Percentiles rank a stretch among this genome's conserved stretches.
phyloP scores from a whole-genome alignment of 2,329 filamentous ascomycete species.

The Claviceps monticola region DNA sequence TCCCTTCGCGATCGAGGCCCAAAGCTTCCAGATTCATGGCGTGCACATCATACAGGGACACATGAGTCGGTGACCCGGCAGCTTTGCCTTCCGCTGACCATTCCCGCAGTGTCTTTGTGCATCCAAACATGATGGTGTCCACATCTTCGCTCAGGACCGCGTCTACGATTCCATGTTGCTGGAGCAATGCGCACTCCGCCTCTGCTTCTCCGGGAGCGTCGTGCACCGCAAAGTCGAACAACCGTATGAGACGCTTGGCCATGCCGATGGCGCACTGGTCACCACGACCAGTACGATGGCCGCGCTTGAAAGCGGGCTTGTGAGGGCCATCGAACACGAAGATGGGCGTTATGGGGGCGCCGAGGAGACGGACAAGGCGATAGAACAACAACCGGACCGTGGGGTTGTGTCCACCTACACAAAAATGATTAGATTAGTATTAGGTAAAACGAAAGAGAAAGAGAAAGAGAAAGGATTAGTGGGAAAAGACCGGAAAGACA shows the following conservation, averaged over 20 bases:
- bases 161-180: slow-evolving; percentile 72
- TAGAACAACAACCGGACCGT: slow-evolving; percentile 88
- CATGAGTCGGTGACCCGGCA: slow-evolving; percentile 66
- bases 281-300: slow-evolving; percentile 56
- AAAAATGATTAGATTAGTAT: background rate
- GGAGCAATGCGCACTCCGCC: slow-evolving; percentile 82
- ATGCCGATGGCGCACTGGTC: slow-evolving; percentile 57
- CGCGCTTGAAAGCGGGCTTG: slow-evolving; percentile 78
- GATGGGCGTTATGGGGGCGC: slow-evolving; percentile 67
- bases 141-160: slow-evolving; percentile 93
- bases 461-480: too few relatives aligned
- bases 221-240: slow-evolving; percentile 76
- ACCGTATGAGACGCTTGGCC: slow-evolving; percentile 68
- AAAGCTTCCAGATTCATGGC: slow-evolving; percentile 34
- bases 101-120: slow-evolving; percentile 61
- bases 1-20: slow-evolving; percentile 68
- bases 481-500: background rate
- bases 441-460: background rate
- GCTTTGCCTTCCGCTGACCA: slow-evolving; percentile 62
- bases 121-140: slow-evolving; percentile 95
- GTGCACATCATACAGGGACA: slow-evolving; percentile 62
- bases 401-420: slow-evolving; percentile 66
- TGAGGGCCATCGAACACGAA: slow-evolving; percentile 85
- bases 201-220: slow-evolving; percentile 90
- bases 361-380: slow-evolving; percentile 63